Conservation (phyloP, 192 early-diverging fungal species). For the Cladochytrium replicatum region DNA sequence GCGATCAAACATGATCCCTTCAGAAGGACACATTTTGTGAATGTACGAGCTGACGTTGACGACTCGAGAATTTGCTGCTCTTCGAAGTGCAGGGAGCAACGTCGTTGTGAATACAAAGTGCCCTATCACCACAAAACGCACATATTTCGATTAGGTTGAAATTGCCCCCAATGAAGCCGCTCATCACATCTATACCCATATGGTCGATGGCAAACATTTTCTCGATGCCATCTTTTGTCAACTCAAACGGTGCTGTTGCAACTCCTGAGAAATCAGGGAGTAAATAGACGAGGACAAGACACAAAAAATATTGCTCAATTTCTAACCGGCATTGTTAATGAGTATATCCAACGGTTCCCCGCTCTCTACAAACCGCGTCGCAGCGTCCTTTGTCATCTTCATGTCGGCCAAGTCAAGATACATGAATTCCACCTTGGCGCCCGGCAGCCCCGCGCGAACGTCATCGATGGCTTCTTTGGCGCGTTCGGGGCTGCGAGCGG, state of each 20-base stretch:
- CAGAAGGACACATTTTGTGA: conserved; percentile 12
- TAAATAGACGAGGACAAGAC: too few species aligned
- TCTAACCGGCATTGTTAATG: too few species aligned
- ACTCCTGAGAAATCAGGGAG: too few species aligned
- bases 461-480: conserved; percentile 12
- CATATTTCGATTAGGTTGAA: too few species aligned
- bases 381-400: conserved; percentile 11
- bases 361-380: background rate
- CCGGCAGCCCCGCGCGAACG: conserved; percentile 6
- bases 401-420: conserved; percentile 27
- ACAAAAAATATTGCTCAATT: too few species aligned
- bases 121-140: too few species aligned
- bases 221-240: conserved; percentile 33
- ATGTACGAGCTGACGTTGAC: conserved; percentile 32
- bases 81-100: conserved; percentile 5
- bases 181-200: too few species aligned
- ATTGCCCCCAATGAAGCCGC: too few species aligned
- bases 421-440: conserved; percentile 19
- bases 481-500: conserved; percentile 6
- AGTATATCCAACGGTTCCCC: too few species aligned
- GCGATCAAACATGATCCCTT: conserved; percentile 34
- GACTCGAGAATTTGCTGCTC: conserved; percentile 23
- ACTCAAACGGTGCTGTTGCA: conserved; percentile 16
- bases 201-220: conserved; percentile 36
- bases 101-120: conserved; percentile 32